Base-by-base conservation (phyloP, 2,329 filamentous ascomycete genomes). In the Aspergillus japonicus region DNA sequence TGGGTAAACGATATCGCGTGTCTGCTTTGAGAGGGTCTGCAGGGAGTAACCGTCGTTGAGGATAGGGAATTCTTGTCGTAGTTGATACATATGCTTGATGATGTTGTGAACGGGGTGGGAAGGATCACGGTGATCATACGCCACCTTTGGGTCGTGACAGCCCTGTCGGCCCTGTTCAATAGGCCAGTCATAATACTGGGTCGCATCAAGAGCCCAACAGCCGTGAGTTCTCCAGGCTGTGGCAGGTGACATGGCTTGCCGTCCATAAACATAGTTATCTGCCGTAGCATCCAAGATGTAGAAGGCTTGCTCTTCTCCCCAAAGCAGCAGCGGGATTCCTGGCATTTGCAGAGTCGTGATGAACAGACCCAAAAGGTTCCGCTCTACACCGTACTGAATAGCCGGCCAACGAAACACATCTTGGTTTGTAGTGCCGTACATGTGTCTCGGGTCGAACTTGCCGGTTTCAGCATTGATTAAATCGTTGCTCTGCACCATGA, bases 251-350 rank as follows among this genome's bases (percentile, higher is more conserved):
- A 89, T 87, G 2, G 87, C 75, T 68, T 86, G 83, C 65, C 87
- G 82, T 21, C 87, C 87, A 68, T 85, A 89, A 47, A 89, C 80
- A 67, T 89, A 89, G 66, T 89, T 88, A 59, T 77, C 75, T 4
- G 86, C 86, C 0, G 86, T 87, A 60, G 84, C 87, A 68, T 89
- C 87, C 2, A 88, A 73, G 0, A 87, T 75, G 65, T 88, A 88
- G 62, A 85, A 86, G 0, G 82, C 83, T 71, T 89, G 87, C 67
- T 89, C 87, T 68, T 89, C 87, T 19, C 87, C 86, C 83, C 85
- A 89, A 16, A 83, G 78, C 16, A 87, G 72, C 31, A 86, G 69
- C 0, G 86, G 84, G 31, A 87, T 85, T 16, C 86, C 86, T 1
- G 86, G 86, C 69, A 88, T 78, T 50, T 85, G 75, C 54, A 88